Percentiles rank a stretch among this genome's conserved stretches.
Conservation (phyloP, 306 rosid genomes). For the Sophora flavescens region DNA sequence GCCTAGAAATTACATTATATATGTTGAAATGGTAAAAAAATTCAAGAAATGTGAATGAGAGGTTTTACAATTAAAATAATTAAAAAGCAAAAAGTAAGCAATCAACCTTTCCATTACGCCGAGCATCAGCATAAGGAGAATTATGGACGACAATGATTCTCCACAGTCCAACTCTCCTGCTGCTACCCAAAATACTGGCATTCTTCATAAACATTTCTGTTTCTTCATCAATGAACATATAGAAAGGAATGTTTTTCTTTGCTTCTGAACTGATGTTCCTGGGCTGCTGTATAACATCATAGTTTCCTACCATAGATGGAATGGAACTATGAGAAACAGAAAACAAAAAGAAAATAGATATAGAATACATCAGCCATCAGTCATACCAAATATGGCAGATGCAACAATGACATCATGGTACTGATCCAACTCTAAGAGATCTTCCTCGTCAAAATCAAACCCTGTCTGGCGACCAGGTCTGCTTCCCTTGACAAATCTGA, state of each 20-base stretch:
- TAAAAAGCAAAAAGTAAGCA: constrained; percentile 21
- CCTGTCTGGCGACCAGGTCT: constrained; percentile 89
- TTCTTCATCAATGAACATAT: constrained; percentile 91
- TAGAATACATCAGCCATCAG: constrained; percentile 20
- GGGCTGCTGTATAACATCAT: constrained; percentile 94
- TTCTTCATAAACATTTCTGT: constrained; percentile 86
- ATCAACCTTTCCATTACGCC: constrained; percentile 97
- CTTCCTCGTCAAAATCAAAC: constrained; percentile 91
- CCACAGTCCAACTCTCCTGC: constrained; percentile 87
- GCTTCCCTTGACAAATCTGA: constrained; percentile 90
- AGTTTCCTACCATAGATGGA: constrained; percentile 74
- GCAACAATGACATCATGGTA: constrained; percentile 95
- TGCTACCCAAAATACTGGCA: constrained; percentile 71
- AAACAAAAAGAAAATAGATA: constrained; percentile 31
- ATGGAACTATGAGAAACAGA: constrained; percentile 50
- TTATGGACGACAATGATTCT: constrained; percentile 85
- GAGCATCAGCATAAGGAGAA: constrained; percentile 81
- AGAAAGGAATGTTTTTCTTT: constrained; percentile 76
- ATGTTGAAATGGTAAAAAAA: neutral
- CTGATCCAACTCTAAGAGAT: constrained; percentile 82
- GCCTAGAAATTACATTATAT: constrained; percentile 5
- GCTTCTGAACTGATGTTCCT: constrained; percentile 76
- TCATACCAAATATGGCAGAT: constrained; percentile 89
- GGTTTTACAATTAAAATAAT: constrained; percentile 6
- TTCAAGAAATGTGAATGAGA: constrained; percentile 5